These are phyloP conservation scores for Cryphonectria parasitica DNA, from an alignment of 2,329 filamentous ascomycete genomes.

Conservation along the genomic window DNA sequence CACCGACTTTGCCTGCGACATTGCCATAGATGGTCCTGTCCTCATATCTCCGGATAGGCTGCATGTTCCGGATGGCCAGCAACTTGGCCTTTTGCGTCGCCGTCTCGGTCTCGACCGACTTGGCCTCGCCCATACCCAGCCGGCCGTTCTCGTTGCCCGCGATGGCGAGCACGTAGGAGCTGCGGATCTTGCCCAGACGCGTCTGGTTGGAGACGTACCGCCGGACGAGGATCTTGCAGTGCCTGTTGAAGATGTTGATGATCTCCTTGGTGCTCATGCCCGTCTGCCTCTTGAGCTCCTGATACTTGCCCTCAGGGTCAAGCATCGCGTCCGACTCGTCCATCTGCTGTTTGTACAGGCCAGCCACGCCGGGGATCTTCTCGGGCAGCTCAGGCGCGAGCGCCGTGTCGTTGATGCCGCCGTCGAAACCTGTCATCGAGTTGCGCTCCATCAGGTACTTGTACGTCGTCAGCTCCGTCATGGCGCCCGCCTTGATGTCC, in stretches of 20 bases:
- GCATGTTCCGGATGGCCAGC: slow-evolving; percentile 88
- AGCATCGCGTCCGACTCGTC: slow-evolving; percentile 55
- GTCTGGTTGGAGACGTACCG: slow-evolving; percentile 90
- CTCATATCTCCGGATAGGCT: slow-evolving; percentile 90
- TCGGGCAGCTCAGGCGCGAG: slow-evolving; percentile 54
- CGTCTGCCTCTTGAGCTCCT: slow-evolving; percentile 58
- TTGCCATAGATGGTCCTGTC: slow-evolving; percentile 88
- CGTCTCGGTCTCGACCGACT: slow-evolving; percentile 73
- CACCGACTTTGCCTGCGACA: slow-evolving; percentile 81
- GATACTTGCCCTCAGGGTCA: slow-evolving; percentile 55
- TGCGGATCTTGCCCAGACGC: slow-evolving; percentile 88
- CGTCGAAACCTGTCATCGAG: slow-evolving; percentile 40
- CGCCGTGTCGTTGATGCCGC: slow-evolving; percentile 44
- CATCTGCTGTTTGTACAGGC: slow-evolving; percentile 51
- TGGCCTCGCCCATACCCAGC: slow-evolving; percentile 87
- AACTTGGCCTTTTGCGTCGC: slow-evolving; percentile 74
- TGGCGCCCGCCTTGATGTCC: slow-evolving; percentile 21
- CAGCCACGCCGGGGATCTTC: slow-evolving; percentile 57
- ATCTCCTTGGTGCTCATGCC: slow-evolving; percentile 59
- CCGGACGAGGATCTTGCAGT: slow-evolving; percentile 72
- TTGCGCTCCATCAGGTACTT: slow-evolving; percentile 43
- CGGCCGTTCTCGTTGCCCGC: slow-evolving; percentile 87
- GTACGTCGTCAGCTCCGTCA: slow-evolving; percentile 38
- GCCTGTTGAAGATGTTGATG: slow-evolving; percentile 47
- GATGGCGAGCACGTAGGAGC: slow-evolving; percentile 74